A percentile compares a stretch with the other conserved stretches of the same genome.
phyloP scores from a whole-genome alignment of 169 alveolate species.

The Plasmodium cynomolgi region DNA sequence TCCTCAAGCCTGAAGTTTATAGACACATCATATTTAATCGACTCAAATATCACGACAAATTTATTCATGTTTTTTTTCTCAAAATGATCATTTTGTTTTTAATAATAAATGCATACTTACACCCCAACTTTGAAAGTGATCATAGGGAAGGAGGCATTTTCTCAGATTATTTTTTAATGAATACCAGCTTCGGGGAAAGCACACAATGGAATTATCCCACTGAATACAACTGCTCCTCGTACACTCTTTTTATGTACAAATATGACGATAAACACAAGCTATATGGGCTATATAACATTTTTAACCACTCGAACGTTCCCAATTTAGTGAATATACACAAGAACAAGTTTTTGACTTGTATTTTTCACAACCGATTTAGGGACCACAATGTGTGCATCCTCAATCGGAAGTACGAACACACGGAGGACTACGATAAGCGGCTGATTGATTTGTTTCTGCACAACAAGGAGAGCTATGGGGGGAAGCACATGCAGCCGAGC shows the following conservation, averaged over 20 bases:
- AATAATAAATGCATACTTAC: slow-evolving; percentile 69
- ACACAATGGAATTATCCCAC: not conserved
- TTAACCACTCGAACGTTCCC: slow-evolving; percentile 6
- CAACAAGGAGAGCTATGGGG: not conserved
- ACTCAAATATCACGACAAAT: slow-evolving; percentile 44
- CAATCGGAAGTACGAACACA: slow-evolving; percentile 2
- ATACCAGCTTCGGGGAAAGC: slow-evolving; percentile 22
- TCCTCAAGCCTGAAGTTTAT: slow-evolving; percentile 66
- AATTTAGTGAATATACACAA: slow-evolving; percentile 63
- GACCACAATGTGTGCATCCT: slow-evolving; percentile 30
- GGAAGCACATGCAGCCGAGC: not conserved
- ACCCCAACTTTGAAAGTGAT: slow-evolving; percentile 62
- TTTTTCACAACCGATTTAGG: slow-evolving; percentile 26
- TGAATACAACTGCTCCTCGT: slow-evolving; percentile 42
- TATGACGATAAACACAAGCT: slow-evolving; percentile 48
- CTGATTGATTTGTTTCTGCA: slow-evolving; percentile 39
- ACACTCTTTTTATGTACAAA: slow-evolving; percentile 57
- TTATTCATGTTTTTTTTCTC: slow-evolving; percentile 45
- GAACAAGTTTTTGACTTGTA: slow-evolving; percentile 43
- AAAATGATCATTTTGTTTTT: slow-evolving; percentile 49
- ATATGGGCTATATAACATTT: slow-evolving; percentile 60
- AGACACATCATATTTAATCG: slow-evolving; percentile 69
- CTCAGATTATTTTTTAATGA: slow-evolving; percentile 8
- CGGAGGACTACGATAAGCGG: slow-evolving; percentile 19
- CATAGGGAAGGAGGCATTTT: not conserved